Evolutionary conservation across 306 rosid species (phyloP), one percentile per base, ranked within the genome.

Genomic region (Vigna angularis): DNA sequence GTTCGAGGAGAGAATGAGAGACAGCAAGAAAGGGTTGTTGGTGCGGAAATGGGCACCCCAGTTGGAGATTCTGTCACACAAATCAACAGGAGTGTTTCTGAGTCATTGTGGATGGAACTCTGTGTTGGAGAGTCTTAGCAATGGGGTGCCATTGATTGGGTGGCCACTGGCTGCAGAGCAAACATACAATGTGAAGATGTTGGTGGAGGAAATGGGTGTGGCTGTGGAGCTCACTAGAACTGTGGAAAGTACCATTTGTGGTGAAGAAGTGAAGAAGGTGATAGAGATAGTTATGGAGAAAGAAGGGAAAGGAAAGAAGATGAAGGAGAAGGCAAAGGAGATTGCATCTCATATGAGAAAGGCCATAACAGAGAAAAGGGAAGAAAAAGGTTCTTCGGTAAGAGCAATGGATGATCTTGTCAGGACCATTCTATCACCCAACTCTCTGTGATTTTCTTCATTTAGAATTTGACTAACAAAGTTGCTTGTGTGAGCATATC

Each of bases 91-190:
- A 1, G 96, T 82, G 2, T 91, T 93, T 78, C 59, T 93, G 18
- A 89, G 97, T 62, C 97, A 93, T n/a, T 93, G 98, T 63, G 97
- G 97, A 10, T 91, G 97, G 97, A 93, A 91, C 49, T 93, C 97
- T 5, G 85, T 89, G 68, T 49, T 89, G 87, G 98, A 91, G 79
- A 90, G 96, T 52, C 84, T 93, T 9, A 80, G 92, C 71, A 22
- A 79, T 10, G 98, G 98, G 0, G 93, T 91, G n/a, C 96, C 97
- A 0, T 76, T 93, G 0, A 84, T 91, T 13, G 91, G 91, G 49
- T 91, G 93, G 97, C 96, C 98, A 17, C 62, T 94, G 20, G 98
- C 86, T 6, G 93, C 94, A 6, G 98, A 93, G 64, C 98, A 93
- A 34, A 81, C 80, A 2, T 89, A 82, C 70, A 94, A 91, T 45